Percentiles rank a stretch among this genome's conserved stretches.
Evolutionary conservation across 208 protist genomes (phyloP).

Genomic region (Trypanosoma congolense): DNA sequence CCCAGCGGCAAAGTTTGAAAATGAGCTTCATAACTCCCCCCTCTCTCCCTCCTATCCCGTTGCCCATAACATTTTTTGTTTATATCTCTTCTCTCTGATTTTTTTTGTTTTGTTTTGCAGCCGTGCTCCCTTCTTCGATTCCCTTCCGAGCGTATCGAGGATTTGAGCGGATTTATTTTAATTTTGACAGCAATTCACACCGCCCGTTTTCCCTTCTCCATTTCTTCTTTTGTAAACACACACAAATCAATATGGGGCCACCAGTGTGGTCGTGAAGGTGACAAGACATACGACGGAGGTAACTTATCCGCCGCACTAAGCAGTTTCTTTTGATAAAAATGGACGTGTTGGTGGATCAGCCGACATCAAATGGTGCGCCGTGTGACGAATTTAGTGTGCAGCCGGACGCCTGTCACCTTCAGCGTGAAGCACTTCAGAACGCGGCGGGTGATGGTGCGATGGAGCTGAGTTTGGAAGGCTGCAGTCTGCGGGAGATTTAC

Average conservation of each 20-base stretch:
- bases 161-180: too few relatives aligned
- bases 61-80: too few relatives aligned
- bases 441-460: background rate
- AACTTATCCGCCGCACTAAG: background rate
- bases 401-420: background rate
- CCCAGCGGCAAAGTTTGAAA: too few relatives aligned
- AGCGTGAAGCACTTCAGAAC: background rate
- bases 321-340: background rate
- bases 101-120: too few relatives aligned
- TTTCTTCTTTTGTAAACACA: background rate
- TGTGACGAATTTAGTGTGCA: background rate
- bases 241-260: background rate
- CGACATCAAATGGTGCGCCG: background rate
- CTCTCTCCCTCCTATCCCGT: too few relatives aligned
- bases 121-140: too few relatives aligned
- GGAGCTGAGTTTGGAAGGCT: background rate
- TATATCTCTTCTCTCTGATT: too few relatives aligned
- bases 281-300: background rate
- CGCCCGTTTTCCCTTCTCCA: background rate
- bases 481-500: constrained; percentile 15
- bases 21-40: too few relatives aligned
- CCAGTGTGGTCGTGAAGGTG: background rate
- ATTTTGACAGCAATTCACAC: background rate
- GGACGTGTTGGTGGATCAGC: too few relatives aligned
- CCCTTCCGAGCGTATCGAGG: too few relatives aligned